Evolutionary conservation across 306 rosid species (phyloP).

Genomic region (Vachellia pachyceras): DNA sequence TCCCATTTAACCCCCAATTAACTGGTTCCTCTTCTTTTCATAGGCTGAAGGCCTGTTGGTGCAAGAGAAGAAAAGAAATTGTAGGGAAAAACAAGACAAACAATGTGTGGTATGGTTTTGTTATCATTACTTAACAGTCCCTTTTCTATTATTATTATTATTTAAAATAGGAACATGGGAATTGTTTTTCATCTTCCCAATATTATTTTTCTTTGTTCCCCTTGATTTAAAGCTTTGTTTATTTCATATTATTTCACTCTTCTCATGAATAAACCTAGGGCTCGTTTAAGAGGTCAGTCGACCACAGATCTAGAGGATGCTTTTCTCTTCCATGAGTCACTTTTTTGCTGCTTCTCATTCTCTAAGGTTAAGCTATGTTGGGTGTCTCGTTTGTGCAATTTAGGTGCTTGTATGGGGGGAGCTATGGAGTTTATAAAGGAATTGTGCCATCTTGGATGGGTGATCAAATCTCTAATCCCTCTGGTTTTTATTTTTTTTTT

Average conservation of each 20-base stretch:
- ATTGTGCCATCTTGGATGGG: background rate
- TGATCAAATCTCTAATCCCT: background rate
- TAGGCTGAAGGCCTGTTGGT: background rate
- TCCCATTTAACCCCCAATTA: constrained; percentile 15
- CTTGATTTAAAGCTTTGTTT: background rate
- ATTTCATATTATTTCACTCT: background rate
- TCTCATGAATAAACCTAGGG: background rate
- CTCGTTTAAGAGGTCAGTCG: background rate
- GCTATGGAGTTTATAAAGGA: background rate
- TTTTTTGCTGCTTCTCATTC: background rate
- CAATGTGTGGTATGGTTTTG: background rate
- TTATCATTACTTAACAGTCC: background rate
- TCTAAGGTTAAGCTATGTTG: background rate
- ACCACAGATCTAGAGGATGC: background rate
- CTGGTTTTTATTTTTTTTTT: background rate
- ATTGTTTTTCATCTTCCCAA: background rate
- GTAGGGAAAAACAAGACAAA: background rate
- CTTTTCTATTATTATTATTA: background rate
- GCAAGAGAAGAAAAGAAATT: background rate
- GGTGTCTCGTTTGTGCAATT: background rate
- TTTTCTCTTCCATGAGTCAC: background rate
- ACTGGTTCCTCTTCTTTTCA: constrained; percentile 15
- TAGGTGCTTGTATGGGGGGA: background rate
- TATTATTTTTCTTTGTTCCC: background rate
- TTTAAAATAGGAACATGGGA: background rate